These are phyloP conservation scores for Aspergillus udagawae DNA, from an alignment of 2,329 filamentous ascomycete species.

Conservation along the genomic window DNA sequence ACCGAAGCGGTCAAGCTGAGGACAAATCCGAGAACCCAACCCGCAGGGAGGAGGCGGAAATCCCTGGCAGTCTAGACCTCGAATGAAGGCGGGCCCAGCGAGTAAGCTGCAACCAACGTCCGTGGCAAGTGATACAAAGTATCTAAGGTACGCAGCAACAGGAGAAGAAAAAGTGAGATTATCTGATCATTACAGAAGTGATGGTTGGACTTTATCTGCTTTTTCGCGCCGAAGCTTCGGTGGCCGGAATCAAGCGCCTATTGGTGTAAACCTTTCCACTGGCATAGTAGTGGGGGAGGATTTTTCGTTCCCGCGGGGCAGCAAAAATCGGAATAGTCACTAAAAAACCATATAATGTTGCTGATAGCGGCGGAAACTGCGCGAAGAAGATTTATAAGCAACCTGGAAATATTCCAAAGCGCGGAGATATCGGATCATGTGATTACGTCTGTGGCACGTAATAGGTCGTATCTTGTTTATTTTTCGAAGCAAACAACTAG, in stretches of 20 bases:
- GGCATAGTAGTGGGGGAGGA: constrained; percentile 2
- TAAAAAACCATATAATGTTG: constrained; percentile 5
- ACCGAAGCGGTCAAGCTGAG: not conserved
- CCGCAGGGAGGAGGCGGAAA: not conserved
- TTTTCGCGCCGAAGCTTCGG: constrained; percentile 13
- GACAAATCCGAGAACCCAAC: not conserved
- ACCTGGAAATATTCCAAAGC: not conserved
- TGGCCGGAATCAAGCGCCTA: constrained; percentile 11
- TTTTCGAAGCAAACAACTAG: not conserved
- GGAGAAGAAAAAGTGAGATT: constrained; percentile 1
- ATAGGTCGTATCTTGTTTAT: not conserved
- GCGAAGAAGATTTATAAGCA: constrained; percentile 20
- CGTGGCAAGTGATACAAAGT: constrained; percentile 1
- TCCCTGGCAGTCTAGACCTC: not conserved
- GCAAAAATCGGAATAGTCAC: not conserved
- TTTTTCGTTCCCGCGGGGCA: constrained; percentile 15
- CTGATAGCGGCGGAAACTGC: constrained; percentile 2
- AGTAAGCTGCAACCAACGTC: not conserved
- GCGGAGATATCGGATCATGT: not conserved
- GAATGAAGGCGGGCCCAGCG: constrained; percentile 1
- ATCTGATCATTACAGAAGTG: constrained; percentile 8
- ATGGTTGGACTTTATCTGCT: constrained; percentile 10
- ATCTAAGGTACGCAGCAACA: not conserved
- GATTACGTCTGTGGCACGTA: constrained; percentile 1
- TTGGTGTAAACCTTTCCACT: constrained; percentile 7